phyloP scores from a whole-genome alignment of 805 yeast species.

The Vanderwaltozyma verrucispora region DNA sequence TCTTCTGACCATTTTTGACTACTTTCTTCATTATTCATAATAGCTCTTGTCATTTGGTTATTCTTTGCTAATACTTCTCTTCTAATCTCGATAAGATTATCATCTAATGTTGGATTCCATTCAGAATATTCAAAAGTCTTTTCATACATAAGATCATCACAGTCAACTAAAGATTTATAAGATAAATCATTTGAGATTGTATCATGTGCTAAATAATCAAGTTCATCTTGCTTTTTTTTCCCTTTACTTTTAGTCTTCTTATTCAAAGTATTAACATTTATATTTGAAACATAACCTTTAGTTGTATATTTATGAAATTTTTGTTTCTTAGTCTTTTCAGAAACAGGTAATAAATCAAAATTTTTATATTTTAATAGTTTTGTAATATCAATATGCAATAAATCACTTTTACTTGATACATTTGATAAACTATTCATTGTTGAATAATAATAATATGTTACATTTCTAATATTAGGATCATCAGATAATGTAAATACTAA shows the following conservation, averaged over 20 bases:
- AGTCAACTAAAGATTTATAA: slow-evolving; percentile 3
- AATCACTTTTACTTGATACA: slow-evolving; percentile 2
- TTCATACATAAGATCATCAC: slow-evolving; percentile 8
- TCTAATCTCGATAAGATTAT: slow-evolving; percentile 4
- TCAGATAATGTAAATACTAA: not conserved
- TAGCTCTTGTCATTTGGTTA: not conserved
- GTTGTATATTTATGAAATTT: not conserved
- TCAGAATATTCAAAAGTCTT: slow-evolving; percentile 5
- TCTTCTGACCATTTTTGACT: slow-evolving; percentile 1
- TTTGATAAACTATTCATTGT: not conserved
- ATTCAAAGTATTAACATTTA: no score
- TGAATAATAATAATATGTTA: not conserved
- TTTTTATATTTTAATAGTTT: slow-evolving; percentile 3
- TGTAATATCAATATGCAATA: slow-evolving; percentile 4
- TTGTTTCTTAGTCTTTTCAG: slow-evolving; percentile 1
- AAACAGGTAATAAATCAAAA: slow-evolving; percentile 2
- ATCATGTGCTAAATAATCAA: not conserved
- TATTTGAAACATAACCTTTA: no score
- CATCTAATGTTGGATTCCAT: not conserved
- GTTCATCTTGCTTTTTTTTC: not conserved
- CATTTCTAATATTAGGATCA: not conserved
- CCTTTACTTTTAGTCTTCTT: not conserved
- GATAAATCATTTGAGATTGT: no score
- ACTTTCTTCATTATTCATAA: slow-evolving; percentile 1
- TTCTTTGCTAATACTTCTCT: slow-evolving; percentile 1